A percentile compares a stretch with the other conserved stretches of the same genome.
These are phyloP conservation scores for Pyrrhoderma lamaoense DNA, from an alignment of 1,284 basidiomycete species.

Conservation along the genomic window DNA sequence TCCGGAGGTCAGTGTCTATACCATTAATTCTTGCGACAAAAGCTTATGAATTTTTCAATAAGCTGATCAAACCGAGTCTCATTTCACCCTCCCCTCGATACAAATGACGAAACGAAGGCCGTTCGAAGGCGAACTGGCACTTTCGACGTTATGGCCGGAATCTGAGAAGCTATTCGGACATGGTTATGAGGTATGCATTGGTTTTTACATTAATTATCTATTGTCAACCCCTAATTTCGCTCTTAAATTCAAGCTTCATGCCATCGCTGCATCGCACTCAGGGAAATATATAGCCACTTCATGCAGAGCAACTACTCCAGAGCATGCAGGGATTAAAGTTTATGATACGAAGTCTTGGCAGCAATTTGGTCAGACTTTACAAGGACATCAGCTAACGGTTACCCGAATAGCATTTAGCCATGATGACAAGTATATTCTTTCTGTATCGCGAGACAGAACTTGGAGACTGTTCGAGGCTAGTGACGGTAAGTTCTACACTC, in stretches of 20 bases:
- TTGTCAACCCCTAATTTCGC: neutral
- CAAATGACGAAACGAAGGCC: slow-evolving; percentile 31
- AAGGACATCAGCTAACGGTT: slow-evolving; percentile 85
- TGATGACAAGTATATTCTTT: slow-evolving; percentile 71
- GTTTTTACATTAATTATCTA: neutral
- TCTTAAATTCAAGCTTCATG: slow-evolving; percentile 51
- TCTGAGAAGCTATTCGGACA: slow-evolving; percentile 97
- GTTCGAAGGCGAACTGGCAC: slow-evolving; percentile 78
- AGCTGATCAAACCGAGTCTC: slow-evolving; percentile 10
- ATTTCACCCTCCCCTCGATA: slow-evolving; percentile 8
- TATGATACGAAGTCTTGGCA: slow-evolving; percentile 70
- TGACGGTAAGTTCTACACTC: slow-evolving; percentile 18
- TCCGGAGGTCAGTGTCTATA: slow-evolving; percentile 43
- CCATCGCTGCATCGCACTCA: slow-evolving; percentile 65
- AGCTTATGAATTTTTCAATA: neutral
- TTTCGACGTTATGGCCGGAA: slow-evolving; percentile 93
- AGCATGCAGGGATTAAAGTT: slow-evolving; percentile 87
- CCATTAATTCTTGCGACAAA: slow-evolving; percentile 10
- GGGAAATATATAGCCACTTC: slow-evolving; percentile 80
- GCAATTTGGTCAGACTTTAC: slow-evolving; percentile 60
- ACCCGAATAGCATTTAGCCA: slow-evolving; percentile 87
- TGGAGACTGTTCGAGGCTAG: slow-evolving; percentile 76
- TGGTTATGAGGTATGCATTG: slow-evolving; percentile 81
- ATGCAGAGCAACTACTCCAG: slow-evolving; percentile 80
- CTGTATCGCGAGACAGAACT: slow-evolving; percentile 85